Evolutionary conservation across 2,329 filamentous ascomycete genomes (phyloP), one percentile per base, ranked within the genome.

Genomic region (Ascochyta rabiei): DNA sequence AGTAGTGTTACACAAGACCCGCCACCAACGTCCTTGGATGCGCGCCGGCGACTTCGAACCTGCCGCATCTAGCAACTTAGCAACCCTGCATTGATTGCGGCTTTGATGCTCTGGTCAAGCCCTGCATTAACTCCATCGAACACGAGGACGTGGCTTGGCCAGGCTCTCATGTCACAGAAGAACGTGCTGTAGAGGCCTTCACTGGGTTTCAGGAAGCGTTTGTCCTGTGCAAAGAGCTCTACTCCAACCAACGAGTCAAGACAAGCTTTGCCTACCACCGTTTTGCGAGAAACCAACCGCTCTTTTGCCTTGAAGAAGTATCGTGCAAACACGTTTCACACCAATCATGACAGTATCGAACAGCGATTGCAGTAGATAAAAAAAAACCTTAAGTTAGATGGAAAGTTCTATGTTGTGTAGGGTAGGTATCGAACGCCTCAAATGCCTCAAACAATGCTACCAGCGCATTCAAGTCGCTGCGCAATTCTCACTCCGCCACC

Each of bases 1-100:
- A 38, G 46, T 56, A 47, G 53, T 56, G 53, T 51, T 47, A 50
- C 47, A 56, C 47, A 56, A 51, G 43, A 37, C 42, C 47, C 53
- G 52, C 52, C 52, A 42, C 52, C 52, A 49, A 40, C 41, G 45
- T 40, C 42, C 40, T 48, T 49, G 37, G 46, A 30, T 24, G 35
- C 52, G 40, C 52, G 52, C 52, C 46, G 41, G 49, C 46, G 45
- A 35, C 34, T 30, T 39, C 26, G 41, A 45, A 49, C 46, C 39
- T 49, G 46, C 52, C 52, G 40, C 4, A 40, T 55, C 19, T 40
- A 55, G 45, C 23, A 55, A 49, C 45, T 45, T 44, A 24, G 28
- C 51, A 21, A 33, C 40, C 16, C 18, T 30, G 40, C 40, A 39
- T 48, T 31, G 45, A 33, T 45, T 10, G 28, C 45, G 28, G 39